Percentiles rank a stretch among this genome's conserved stretches.
These are phyloP conservation scores for Copromyces sp. DNA, from an alignment of 495 filamentous ascomycete genomes.

Conservation along the genomic window DNA sequence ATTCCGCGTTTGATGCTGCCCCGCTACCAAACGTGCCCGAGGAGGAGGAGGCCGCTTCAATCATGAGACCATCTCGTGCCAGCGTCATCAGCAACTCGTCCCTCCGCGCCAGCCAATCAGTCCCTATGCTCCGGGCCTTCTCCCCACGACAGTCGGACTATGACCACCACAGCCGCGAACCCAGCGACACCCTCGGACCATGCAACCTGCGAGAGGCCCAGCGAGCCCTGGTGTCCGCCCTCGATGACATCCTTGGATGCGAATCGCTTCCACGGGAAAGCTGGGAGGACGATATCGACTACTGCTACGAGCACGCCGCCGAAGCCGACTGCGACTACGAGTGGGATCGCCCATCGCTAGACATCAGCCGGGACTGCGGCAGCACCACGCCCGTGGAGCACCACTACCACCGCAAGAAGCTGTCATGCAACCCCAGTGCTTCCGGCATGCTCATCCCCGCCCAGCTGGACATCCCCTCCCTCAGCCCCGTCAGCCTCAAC, in stretches of 20 bases:
- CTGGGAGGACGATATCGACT: conserved; percentile 95
- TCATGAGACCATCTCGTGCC: conserved; percentile 22
- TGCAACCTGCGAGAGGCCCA: conserved; percentile 28
- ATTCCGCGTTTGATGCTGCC: conserved; percentile 24
- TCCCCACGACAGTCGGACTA: conserved; percentile 15
- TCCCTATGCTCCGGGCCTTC: conserved; percentile 34
- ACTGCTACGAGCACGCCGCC: conserved; percentile 81
- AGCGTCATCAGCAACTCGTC: conserved; percentile 36
- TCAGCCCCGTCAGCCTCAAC: conserved; percentile 34
- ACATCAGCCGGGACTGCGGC: conserved; percentile 26
- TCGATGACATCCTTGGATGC: conserved; percentile 26
- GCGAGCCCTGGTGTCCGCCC: conserved; percentile 17
- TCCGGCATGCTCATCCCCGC: conserved; percentile 28
- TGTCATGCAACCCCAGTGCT: conserved; percentile 19
- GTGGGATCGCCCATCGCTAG: conserved; percentile 54
- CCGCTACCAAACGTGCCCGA: conserved; percentile 63
- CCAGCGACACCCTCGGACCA: conserved; percentile 35
- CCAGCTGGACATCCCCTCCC: conserved; percentile 34
- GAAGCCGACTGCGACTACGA: conserved; percentile 88
- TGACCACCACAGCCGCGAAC: conserved; percentile 19
- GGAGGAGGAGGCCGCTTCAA: conserved; percentile 47
- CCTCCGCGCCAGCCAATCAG: conserved; percentile 36
- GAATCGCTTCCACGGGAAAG: conserved; percentile 39
- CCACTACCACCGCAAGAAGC: conserved; percentile 11
- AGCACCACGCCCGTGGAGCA: conserved; percentile 18